phyloP scores from a whole-genome alignment of 768 basidiomycete species.

The Leccinellum luteum region DNA sequence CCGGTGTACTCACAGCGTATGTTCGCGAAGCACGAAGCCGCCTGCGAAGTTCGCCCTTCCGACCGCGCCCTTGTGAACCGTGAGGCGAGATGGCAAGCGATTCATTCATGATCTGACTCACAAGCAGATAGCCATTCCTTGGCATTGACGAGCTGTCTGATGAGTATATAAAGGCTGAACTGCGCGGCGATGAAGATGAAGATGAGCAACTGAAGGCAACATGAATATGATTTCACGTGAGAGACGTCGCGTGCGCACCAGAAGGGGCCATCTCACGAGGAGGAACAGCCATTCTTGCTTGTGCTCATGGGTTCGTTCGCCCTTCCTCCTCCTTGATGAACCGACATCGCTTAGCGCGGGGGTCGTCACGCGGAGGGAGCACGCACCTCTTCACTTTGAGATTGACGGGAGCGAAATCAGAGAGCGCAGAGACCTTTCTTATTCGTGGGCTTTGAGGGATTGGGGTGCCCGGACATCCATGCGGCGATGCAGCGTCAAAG shows the following conservation, averaged over 20 bases:
- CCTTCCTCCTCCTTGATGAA: constrained; percentile 35
- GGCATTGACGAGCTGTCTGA: constrained; percentile 89
- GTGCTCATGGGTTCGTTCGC: constrained; percentile 35
- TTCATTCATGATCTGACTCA: constrained; percentile 33
- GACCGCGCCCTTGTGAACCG: constrained; percentile 69
- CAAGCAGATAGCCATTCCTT: constrained; percentile 94
- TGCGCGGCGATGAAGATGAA: constrained; percentile 80
- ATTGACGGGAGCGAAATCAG: constrained; percentile 90
- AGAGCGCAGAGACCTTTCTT: constrained; percentile 77
- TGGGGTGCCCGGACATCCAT: constrained; percentile 20
- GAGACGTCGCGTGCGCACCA: constrained; percentile 47
- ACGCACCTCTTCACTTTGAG: constrained; percentile 70
- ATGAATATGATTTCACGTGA: constrained; percentile 2
- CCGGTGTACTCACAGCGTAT: constrained; percentile 55
- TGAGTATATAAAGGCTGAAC: constrained; percentile 83
- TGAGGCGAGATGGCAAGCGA: not conserved
- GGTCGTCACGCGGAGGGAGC: not conserved
- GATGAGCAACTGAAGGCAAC: constrained; percentile 63
- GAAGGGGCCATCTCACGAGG: constrained; percentile 81
- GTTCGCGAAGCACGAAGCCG: constrained; percentile 69
- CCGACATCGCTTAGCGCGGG: constrained; percentile 1
- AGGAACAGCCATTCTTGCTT: constrained; percentile 75
- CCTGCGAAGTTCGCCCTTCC: constrained; percentile 74
- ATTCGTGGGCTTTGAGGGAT: constrained; percentile 46
- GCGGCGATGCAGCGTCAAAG: constrained; percentile 22